Base-by-base conservation (phyloP, 768 basidiomycete genomes). In the Auricularia cornea region DNA sequence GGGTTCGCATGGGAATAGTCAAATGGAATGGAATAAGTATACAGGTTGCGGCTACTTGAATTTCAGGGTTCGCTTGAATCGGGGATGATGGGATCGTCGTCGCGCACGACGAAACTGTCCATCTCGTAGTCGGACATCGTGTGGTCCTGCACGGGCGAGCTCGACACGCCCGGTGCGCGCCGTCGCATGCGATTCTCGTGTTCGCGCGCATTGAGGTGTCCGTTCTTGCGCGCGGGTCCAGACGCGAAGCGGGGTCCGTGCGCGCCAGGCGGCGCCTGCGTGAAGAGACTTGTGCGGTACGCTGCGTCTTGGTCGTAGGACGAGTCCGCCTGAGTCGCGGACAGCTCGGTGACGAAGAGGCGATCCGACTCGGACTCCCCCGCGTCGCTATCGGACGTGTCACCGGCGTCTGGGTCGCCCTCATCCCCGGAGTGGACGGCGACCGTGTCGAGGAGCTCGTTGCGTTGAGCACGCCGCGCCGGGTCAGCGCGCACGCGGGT, bases 401-500 rank as follows among this genome's bases (percentile, higher is more conserved):
- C 89, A 62, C 78, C 54, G 6, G 54, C 54, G 26, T 57, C 28
- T n/a, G 20, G 81, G 68, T 86, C 87, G 62, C 79, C 78, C 69
- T 93, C 92, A 63, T 90, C 90, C 23, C 90, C 92, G 10, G 92
- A 94, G 68, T 92, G 92, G 20, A 73, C 73, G 3, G 92, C 92
- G 70, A 86, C 87, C 35, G 83, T 77, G 67, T 90, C 90, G 60
- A 90, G 78, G 70, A 86, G 77, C 1, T 59, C 62, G 48, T 68
- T 64, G 5, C 60, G 48, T 14, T 63, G 57, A 10, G 54, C 54
- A 26, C 54, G 54, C 14, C 54, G 54, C 10, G 29, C 26, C 6
- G 63, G 56, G 52, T 63, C 40, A 30, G 48, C 41, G 29, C 20
- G 59, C 20, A 32, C 20, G 32, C 35, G 26, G 41, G 10, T n/a